Evolutionary conservation across 768 basidiomycete species (phyloP).

Genomic region (Podaxis sp.): DNA sequence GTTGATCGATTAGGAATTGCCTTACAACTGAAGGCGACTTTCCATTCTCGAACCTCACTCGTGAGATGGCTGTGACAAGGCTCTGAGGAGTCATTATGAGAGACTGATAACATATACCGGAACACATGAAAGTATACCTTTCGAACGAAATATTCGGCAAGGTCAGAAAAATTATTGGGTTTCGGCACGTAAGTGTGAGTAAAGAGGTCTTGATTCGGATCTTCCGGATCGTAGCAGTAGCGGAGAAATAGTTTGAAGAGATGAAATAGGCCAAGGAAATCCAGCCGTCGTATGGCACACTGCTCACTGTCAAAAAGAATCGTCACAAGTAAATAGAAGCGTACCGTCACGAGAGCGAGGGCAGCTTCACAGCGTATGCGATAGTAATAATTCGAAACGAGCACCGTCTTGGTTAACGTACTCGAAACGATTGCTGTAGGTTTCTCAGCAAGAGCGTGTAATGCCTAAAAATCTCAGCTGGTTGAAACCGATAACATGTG

Average conservation of each 20-base stretch:
- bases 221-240: slow-evolving; percentile 87
- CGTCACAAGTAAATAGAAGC: slow-evolving; percentile 22
- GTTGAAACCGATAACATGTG: not conserved
- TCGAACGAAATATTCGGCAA: slow-evolving; percentile 91
- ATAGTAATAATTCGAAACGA: slow-evolving; percentile 95
- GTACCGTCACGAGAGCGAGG: slow-evolving; percentile 72
- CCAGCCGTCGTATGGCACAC: slow-evolving; percentile 80
- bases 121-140: slow-evolving; percentile 52
- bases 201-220: slow-evolving; percentile 78
- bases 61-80: slow-evolving; percentile 77
- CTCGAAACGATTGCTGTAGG: slow-evolving; percentile 85
- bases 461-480: slow-evolving; percentile 53
- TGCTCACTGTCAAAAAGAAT: slow-evolving; percentile 25
- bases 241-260: slow-evolving; percentile 92
- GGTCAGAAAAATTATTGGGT: slow-evolving; percentile 90
- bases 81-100: slow-evolving; percentile 36
- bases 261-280: slow-evolving; percentile 91
- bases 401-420: slow-evolving; percentile 86
- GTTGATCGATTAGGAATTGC: slow-evolving; percentile 84
- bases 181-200: slow-evolving; percentile 87
- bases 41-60: slow-evolving; percentile 82
- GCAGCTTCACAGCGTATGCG: slow-evolving; percentile 96
- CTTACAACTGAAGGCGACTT: slow-evolving; percentile 84
- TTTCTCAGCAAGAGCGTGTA: slow-evolving; percentile 77
- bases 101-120: slow-evolving; percentile 1